Percentiles rank a stretch among this genome's conserved stretches.
phyloP scores from a whole-genome alignment of 2,329 filamentous ascomycete species.

The Lasiodiplodia sp. region DNA sequence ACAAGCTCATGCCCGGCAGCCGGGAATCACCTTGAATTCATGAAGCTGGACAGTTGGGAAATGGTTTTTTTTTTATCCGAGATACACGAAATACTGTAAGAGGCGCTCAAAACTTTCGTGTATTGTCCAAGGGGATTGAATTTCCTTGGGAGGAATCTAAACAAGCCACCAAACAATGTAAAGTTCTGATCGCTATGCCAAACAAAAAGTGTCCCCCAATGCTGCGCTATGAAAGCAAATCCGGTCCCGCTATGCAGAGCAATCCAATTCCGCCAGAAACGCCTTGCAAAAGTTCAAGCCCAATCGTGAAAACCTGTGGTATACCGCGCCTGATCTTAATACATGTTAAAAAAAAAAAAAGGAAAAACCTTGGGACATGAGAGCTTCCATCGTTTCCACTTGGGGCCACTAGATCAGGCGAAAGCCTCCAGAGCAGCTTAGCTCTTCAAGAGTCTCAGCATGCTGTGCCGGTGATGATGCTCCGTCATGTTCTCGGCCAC shows the following conservation, averaged over 20 bases:
- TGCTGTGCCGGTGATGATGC: neutral
- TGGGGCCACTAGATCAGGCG: too few relatives aligned
- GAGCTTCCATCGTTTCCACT: neutral
- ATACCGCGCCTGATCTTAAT: slow-evolving; percentile 3
- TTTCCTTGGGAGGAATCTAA: too few relatives aligned
- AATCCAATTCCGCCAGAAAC: neutral
- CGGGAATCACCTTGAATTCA: too few relatives aligned
- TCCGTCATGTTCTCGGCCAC: neutral
- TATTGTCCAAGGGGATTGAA: too few relatives aligned
- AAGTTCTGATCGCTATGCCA: neutral
- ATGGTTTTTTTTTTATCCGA: too few relatives aligned
- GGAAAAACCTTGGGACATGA: neutral
- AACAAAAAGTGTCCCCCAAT: neutral
- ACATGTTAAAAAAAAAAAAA: neutral
- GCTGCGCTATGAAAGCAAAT: neutral
- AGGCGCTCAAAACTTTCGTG: too few relatives aligned
- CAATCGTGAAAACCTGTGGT: neutral
- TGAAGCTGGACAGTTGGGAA: too few relatives aligned
- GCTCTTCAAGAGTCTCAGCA: neutral
- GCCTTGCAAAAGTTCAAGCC: neutral
- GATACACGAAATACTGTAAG: too few relatives aligned
- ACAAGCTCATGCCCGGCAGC: too few relatives aligned
- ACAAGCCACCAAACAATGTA: too few relatives aligned
- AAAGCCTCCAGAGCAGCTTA: neutral
- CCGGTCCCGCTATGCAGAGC: neutral